These are phyloP conservation scores for Fusarium paranaense DNA, from an alignment of 2,329 filamentous ascomycete species.

Conservation along the genomic window DNA sequence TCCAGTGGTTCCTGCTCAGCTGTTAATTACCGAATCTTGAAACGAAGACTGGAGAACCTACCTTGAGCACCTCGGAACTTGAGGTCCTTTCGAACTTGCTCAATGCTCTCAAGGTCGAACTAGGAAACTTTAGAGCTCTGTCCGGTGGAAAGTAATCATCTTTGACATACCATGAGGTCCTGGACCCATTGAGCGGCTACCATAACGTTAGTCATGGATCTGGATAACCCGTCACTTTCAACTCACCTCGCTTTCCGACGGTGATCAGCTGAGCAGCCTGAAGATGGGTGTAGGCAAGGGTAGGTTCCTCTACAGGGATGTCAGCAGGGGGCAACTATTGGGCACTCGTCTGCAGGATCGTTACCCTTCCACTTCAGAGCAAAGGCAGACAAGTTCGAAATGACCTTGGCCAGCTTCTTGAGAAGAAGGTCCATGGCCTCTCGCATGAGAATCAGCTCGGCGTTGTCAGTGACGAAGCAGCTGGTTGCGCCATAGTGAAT, in stretches of 20 bases:
- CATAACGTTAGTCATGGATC: background rate
- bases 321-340: background rate
- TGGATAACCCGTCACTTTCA: background rate
- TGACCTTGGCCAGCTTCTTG: slow-evolving; percentile 16
- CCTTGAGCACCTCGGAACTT: background rate
- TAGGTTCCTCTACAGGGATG: background rate
- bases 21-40: background rate
- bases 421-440: slow-evolving; percentile 5
- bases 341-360: background rate
- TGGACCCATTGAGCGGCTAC: background rate
- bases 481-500: slow-evolving; percentile 12
- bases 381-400: slow-evolving; percentile 3
- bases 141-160: background rate
- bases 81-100: background rate
- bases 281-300: slow-evolving; percentile 9
- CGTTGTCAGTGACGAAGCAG: slow-evolving; percentile 13
- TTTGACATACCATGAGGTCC: background rate
- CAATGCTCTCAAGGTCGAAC: background rate
- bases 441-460: slow-evolving; percentile 10
- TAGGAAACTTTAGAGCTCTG: background rate
- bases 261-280: slow-evolving; percentile 15
- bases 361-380: slow-evolving; percentile 13
- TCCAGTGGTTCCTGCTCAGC: slow-evolving; percentile 60
- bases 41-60: background rate
- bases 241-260: background rate